Evolutionary conservation across 2,329 filamentous ascomycete species (phyloP), one percentile per base, ranked within the genome.

Genomic region (Fusarium avenaceum): DNA sequence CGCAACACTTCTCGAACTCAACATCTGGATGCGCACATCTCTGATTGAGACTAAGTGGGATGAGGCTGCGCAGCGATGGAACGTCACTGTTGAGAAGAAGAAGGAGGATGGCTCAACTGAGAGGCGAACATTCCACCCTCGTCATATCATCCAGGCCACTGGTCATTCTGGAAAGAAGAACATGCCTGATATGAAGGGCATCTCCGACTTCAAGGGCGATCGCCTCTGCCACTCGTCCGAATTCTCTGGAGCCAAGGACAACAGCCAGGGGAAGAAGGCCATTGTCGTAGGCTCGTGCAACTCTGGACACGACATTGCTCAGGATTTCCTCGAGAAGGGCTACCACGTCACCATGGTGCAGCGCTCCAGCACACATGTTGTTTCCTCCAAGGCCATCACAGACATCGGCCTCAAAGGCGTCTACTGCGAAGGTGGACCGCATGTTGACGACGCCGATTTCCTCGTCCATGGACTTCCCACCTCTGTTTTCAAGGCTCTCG

Each of bases 311-410:
- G 90, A 92, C 65, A 92, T 92, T 56, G 86, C 88, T 1, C 89
- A 91, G 57, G 88, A 92, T 65, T 91, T 85, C 70, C 83, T 86
- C 35, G 89, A 91, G 69, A 87, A 88, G 49, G 90, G 90, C 0
- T 89, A 89, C 64, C 80, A 87, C 4, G 86, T 92, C 2, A 92
- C 90, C 0, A 89, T 93, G 76, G 83, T 93, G 0, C 91, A 93
- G 76, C 85, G 90, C 5, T 88, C 86, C 1, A 86, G 84, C 9
- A 92, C 91, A 0, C 87, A 85, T 54, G 88, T 93, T 4, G 81
- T 91, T 0, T 86, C 87, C 0, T 87, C 86, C 9, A 76, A 83
- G 14, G 80, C 84, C 2, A 82, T 87, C 7, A 79, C 82, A 3
- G 81, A 87, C 0, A 83, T 89, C 22, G 78, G 81, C 2, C 76